Conservation (phyloP, 495 filamentous ascomycete genomes). For the Parathielavia hyrcaniae region DNA sequence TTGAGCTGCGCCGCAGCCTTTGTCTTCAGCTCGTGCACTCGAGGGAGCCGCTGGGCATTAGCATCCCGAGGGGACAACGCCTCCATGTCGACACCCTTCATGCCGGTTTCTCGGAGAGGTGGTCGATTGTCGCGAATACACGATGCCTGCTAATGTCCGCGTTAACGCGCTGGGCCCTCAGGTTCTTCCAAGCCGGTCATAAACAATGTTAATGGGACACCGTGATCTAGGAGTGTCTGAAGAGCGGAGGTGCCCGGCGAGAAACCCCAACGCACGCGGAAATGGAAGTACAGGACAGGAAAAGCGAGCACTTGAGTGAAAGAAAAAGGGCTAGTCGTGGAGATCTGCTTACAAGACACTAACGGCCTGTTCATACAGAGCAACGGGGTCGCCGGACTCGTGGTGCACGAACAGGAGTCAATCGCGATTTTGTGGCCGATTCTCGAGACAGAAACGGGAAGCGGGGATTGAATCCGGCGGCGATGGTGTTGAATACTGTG, state of each 20-base stretch:
- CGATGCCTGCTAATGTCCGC: not conserved
- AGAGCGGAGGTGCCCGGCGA: not conserved
- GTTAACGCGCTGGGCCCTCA: too few relatives aligned
- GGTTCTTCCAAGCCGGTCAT: too few relatives aligned
- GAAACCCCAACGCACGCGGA: too few relatives aligned
- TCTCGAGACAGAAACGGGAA: not conserved
- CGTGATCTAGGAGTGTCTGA: not conserved
- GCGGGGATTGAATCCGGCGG: not conserved
- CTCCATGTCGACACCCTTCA: constrained; percentile 53
- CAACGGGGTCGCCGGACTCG: not conserved
- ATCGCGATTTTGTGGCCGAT: not conserved
- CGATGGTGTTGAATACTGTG: not conserved
- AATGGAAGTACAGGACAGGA: too few relatives aligned
- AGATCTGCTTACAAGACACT: not conserved
- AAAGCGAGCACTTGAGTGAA: too few relatives aligned
- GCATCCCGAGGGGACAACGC: constrained; percentile 66
- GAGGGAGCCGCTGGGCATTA: constrained; percentile 49
- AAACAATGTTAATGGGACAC: not conserved
- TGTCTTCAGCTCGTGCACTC: constrained; percentile 48
- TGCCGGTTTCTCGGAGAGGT: constrained; percentile 22
- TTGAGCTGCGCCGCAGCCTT: constrained; percentile 51
- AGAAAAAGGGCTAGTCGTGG: too few relatives aligned
- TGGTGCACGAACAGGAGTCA: not conserved
- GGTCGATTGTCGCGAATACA: not conserved
- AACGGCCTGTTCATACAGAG: not conserved